phyloP scores from a whole-genome alignment of 2,329 filamentous ascomycete genomes.

The Thyridium curvatum region DNA sequence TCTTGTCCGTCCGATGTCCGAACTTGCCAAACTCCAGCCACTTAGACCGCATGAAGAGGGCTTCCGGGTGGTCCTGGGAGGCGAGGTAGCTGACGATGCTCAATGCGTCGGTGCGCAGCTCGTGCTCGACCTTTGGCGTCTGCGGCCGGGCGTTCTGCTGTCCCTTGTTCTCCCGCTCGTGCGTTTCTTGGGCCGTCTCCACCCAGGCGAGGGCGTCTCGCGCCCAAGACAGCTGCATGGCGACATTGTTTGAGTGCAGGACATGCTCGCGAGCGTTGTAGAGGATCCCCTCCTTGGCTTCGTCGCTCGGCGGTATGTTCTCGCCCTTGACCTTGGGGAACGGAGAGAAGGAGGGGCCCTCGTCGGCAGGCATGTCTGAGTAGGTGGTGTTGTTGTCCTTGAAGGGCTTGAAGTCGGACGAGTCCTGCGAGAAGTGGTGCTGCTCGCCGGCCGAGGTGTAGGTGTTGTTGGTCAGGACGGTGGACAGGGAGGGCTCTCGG shows the following conservation, averaged over 20 bases:
- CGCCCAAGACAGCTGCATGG: slow-evolving; percentile 96
- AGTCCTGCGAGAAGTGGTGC: neutral
- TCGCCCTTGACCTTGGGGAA: slow-evolving; percentile 84
- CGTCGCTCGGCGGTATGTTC: slow-evolving; percentile 88
- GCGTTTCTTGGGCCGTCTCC: slow-evolving; percentile 74
- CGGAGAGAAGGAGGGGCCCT: slow-evolving; percentile 76
- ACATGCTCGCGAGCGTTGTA: slow-evolving; percentile 80
- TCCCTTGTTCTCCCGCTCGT: slow-evolving; percentile 52
- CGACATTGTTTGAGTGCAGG: slow-evolving; percentile 86
- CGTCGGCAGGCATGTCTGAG: slow-evolving; percentile 29
- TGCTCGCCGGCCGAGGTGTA: slow-evolving; percentile 8
- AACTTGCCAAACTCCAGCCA: slow-evolving; percentile 99
- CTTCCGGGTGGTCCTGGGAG: slow-evolving; percentile 86
- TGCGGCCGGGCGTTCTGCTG: slow-evolving; percentile 52
- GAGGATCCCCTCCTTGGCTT: slow-evolving; percentile 85
- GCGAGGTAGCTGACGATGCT: slow-evolving; percentile 89
- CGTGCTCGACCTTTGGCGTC: slow-evolving; percentile 84
- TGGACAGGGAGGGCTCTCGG: slow-evolving; percentile 38
- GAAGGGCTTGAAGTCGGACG: slow-evolving; percentile 33
- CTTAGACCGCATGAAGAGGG: slow-evolving; percentile 89
- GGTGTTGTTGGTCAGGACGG: slow-evolving; percentile 22
- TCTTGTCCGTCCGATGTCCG: slow-evolving; percentile 82
- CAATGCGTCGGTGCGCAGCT: slow-evolving; percentile 79
- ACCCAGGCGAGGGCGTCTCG: slow-evolving; percentile 87
- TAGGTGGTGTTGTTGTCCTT: slow-evolving; percentile 29